A percentile compares a stretch with the other conserved stretches of the same genome.
These are phyloP conservation scores for Malus hybrid DNA, from an alignment of 331 rosid species.

Conservation along the genomic window DNA sequence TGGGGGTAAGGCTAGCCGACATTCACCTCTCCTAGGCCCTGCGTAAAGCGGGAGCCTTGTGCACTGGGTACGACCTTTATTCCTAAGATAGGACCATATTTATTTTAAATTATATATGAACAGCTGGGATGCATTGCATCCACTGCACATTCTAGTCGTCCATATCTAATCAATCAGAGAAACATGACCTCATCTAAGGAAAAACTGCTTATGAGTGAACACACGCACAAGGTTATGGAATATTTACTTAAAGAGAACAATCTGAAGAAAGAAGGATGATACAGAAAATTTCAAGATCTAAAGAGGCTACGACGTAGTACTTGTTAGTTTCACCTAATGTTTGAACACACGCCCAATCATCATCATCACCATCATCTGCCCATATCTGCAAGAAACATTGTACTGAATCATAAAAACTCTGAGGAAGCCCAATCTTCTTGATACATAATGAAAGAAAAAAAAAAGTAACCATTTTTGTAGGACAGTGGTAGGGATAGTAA, in stretches of 20 bases:
- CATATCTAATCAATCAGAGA: neutral
- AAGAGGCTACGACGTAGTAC: conserved; percentile 33
- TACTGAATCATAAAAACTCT: conserved; percentile 5
- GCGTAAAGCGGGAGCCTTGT: no score
- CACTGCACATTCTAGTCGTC: neutral
- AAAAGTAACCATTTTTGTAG: neutral
- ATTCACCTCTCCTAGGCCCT: no score
- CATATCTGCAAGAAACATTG: conserved; percentile 50
- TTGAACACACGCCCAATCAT: conserved; percentile 80
- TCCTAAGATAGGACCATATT: neutral
- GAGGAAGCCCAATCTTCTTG: neutral
- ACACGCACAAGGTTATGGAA: neutral
- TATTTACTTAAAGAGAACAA: neutral
- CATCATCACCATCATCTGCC: conserved; percentile 77
- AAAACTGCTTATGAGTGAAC: neutral
- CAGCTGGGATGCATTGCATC: neutral
- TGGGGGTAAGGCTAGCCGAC: no score
- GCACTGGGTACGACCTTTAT: no score
- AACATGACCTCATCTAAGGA: neutral
- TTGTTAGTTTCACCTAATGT: conserved; percentile 60
- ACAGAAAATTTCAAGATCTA: neutral
- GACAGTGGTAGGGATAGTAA: neutral
- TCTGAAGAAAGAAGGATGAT: conserved; percentile 3
- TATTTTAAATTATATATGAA: neutral
- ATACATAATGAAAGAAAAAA: neutral